Evolutionary conservation across 345 rosid species (phyloP), one percentile per base, ranked within the genome.

Genomic region (Erysimum cheiranthoides): DNA sequence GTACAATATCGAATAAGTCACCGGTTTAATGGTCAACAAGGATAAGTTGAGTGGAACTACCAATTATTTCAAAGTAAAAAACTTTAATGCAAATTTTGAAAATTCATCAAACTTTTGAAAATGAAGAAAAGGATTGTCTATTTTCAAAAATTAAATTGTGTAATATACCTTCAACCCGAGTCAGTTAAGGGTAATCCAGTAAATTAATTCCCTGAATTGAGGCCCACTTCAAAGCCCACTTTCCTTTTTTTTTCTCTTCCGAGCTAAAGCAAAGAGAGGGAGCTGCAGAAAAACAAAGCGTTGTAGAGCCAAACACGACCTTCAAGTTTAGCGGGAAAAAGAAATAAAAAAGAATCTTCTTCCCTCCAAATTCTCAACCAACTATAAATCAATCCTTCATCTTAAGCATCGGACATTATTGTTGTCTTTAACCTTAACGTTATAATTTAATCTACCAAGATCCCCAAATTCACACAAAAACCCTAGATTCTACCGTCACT

Each of bases 391-490:
- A 42, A 38, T 30, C 27, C 17, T 34, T 43, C 39, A 30, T 17
- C 43, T 17, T 17, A 25, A 65, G 21, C 42, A 45, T 25, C 43
- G 9, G 27, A 54, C 25, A 64, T 61, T 21, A 21, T 4, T 34
- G 57, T 45, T 21, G 31, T 53, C 13, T 18, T 43, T 68, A 75
- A 45, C 59, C 45, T 18, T n/a, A 73, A 42, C 73, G 57, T 66
- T 51, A 34, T 40, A 54, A 4, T 36, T 53, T 43, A 43, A 32
- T n/a, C 10, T 28, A 21, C 72, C 52, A 49, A 39, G 60, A 62
- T 70, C 71, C 74, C 73, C 77, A 78, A 78, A 28, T 81, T 70
- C 35, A 73, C 34, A 12, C 47, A 30, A 27, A 47, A 77, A 73
- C 50, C 78, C 81, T 72, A 70, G 64, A 68, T 73, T 64, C 50